Base-by-base conservation (phyloP, 768 basidiomycete species). In the Pleurotus eryngii region DNA sequence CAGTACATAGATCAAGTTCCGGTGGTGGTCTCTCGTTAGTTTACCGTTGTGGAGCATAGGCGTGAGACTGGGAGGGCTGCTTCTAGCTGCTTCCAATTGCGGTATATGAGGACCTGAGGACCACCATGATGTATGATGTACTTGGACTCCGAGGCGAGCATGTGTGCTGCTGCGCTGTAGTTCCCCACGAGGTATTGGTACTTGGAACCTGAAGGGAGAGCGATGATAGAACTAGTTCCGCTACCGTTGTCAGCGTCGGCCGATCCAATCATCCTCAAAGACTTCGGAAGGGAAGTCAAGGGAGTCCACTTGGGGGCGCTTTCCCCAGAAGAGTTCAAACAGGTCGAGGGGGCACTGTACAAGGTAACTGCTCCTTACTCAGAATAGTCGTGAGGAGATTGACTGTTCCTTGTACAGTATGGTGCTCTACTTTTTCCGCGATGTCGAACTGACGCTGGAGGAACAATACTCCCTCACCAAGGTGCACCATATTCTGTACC, bases 391-490 rank as follows among this genome's bases (percentile, higher is more conserved):
- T n/a, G 42, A 45, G n/a, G 14, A n/a, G 14, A 4, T n/a, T n/a
- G 42, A n/a, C 42, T 5, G 20, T n/a, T 45, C 42, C 20, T 45
- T 45, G 14, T 45, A n/a, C n/a, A 45, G 42, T 11, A 45, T 45
- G 14, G 20, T 45, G 42, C n/a, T n/a, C 11, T 45, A 3, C 42
- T 95, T 55, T 55, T 95, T 95, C 75, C 80, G 89, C 55, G 71
- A 89, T 64, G 80, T 79, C 27, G 72, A 79, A 20, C 68, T 95
- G 20, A 81, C 84, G 2, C 92, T 93, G 0, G 90, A 92, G 69
- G 84, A 90, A 65, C 92, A 95, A 68, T 93, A 90, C 69, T 81
- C 83, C 14, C 70, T 95, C 57, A 94, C 92, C 12, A 92, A 93
- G 81, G 92, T 88, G 60, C 30, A 39, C 4, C 27, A 9, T 18